Percentiles rank a stretch among this genome's conserved stretches.
These are phyloP conservation scores for Vigna reflexopilosa DNA, from an alignment of 306 rosid species.

Conservation along the genomic window DNA sequence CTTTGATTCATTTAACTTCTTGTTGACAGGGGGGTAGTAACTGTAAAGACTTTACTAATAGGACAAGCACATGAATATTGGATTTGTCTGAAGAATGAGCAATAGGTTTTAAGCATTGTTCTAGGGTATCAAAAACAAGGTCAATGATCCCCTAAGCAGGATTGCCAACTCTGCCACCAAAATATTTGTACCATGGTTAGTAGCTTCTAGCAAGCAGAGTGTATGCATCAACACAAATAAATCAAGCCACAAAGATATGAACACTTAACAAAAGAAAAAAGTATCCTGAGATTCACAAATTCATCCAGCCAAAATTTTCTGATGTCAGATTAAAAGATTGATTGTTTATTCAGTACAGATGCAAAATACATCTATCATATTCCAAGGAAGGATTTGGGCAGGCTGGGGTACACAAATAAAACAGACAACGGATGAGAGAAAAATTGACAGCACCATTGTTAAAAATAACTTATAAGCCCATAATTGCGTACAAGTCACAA, in stretches of 20 bases:
- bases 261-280: neutral
- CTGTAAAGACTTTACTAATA: neutral
- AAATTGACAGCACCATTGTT: neutral
- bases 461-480: neutral
- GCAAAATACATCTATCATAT: neutral
- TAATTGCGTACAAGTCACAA: neutral
- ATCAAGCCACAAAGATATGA: constrained; percentile 1
- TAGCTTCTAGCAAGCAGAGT: neutral
- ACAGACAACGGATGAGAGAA: neutral
- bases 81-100: constrained; percentile 7
- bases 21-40: neutral
- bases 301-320: neutral
- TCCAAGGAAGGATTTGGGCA: neutral
- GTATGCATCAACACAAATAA: constrained; percentile 8
- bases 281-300: neutral
- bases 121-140: neutral
- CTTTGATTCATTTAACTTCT: constrained; percentile 1
- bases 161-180: neutral
- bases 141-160: neutral
- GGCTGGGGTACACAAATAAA: neutral
- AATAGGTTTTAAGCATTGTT: constrained; percentile 1
- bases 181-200: neutral
- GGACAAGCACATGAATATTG: neutral
- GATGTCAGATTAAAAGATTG: neutral
- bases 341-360: neutral